phyloP scores from a whole-genome alignment of 169 alveolate genomes.

The Theileria equi region DNA sequence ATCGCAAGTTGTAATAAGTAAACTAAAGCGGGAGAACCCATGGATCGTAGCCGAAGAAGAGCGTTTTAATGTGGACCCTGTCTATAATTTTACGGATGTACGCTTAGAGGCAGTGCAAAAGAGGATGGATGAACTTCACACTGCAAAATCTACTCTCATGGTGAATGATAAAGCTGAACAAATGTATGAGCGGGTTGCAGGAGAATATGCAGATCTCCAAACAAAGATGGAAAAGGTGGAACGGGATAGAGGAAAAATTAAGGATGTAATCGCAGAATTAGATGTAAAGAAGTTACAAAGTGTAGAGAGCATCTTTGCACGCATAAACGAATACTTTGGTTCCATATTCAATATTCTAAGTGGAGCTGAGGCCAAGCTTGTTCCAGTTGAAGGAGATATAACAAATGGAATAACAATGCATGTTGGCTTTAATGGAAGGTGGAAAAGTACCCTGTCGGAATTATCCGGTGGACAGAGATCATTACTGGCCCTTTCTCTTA shows the following conservation, averaged over 20 bases:
- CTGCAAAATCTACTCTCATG: conserved; percentile 77
- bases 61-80: neutral
- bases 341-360: conserved; percentile 91
- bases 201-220: conserved; percentile 83
- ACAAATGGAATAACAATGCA: conserved; percentile 79
- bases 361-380: conserved; percentile 90
- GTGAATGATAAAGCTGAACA: conserved; percentile 92
- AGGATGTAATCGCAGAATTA: conserved; percentile 89
- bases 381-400: conserved; percentile 77
- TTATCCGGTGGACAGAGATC: conserved; percentile 96
- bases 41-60: neutral
- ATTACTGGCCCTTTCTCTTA: conserved; percentile 94
- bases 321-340: conserved; percentile 88
- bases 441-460: conserved; percentile 91
- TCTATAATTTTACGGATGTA: conserved; percentile 67
- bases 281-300: conserved; percentile 89
- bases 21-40: conserved; percentile 48
- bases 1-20: conserved; percentile 33
- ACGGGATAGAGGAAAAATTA: conserved; percentile 87
- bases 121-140: conserved; percentile 77
- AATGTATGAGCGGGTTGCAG: conserved; percentile 88
- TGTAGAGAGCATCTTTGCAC: conserved; percentile 82
- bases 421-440: conserved; percentile 88
- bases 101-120: conserved; percentile 69
- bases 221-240: conserved; percentile 85